Evolutionary conservation across 164 flowering plant genomes (phyloP), one percentile per base, ranked within the genome.

Genomic region (Vitis rupestris): DNA sequence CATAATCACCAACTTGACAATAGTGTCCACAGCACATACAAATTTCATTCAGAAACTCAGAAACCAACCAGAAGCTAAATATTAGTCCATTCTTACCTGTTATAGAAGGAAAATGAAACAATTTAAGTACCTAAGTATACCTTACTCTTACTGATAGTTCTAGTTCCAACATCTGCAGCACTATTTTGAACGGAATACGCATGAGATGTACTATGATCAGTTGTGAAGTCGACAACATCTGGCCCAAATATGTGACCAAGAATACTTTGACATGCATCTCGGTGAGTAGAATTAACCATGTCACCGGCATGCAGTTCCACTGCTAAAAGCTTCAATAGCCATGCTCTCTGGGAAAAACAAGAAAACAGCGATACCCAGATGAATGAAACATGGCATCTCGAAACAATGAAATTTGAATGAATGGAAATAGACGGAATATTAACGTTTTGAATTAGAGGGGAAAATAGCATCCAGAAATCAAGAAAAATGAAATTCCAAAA

Each of bases 311-410:
- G 97, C 83, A 96, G 76, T 75, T 84, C 97, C 75, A 90, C 67
- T 58, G 99, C 87, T 72, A 96, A 75, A 73, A 96, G 91, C 84
- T 93, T 93, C 76, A 93, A 82, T 14, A 96, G 76, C 98, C 99
- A 93, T 9, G 99, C 97, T 83, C 99, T 85, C 99, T 95, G 83
- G 3, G 64, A 69, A 57, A 31, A 54, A 10, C n/a, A 13, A 50
- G 16, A 48, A 63, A 65, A 4, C 8, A 47, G 52, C 48, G 4
- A 31, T 8, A 17, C 13, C 10, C 37, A 4, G n/a, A 57, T 13
- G 10, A 10, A 59, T 44, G 55, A 55, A 27, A 55, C 13, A 14
- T 48, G 27, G 50, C 15, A 17, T 4, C 16, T 8, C 1, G 8
- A 47, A 50, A 14, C 17, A 44, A 30, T n/a, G 14, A 13, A 59